Evolutionary conservation across 2,329 filamentous ascomycete genomes (phyloP).

Genomic region (Fusarium neocosmosporiellum): DNA sequence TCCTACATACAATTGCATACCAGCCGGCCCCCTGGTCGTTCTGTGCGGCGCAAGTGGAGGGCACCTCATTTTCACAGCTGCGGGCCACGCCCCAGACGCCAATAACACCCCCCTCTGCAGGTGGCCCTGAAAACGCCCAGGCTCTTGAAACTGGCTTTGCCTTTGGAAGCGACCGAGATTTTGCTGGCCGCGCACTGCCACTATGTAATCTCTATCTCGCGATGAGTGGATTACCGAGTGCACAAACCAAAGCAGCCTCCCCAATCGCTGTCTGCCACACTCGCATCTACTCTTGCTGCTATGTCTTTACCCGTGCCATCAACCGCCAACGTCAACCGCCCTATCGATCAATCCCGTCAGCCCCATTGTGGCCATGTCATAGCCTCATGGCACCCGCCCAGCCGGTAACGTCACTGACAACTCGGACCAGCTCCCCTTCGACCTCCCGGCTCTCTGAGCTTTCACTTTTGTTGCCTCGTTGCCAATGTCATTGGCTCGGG

Average conservation of each 20-base stretch:
- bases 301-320: slow-evolving; percentile 32
- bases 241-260: neutral
- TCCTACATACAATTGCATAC: neutral
- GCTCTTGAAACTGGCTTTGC: slow-evolving; percentile 24
- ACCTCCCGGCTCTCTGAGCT: neutral
- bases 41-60: slow-evolving; percentile 19
- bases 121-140: neutral
- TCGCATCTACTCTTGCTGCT: slow-evolving; percentile 34
- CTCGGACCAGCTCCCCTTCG: neutral
- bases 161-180: slow-evolving; percentile 32
- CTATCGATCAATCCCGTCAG: slow-evolving; percentile 33
- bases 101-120: neutral
- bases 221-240: neutral
- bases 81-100: neutral
- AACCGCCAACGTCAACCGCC: slow-evolving; percentile 14
- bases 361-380: slow-evolving; percentile 38
- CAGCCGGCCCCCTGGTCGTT: neutral
- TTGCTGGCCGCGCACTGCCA: slow-evolving; percentile 33
- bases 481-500: neutral
- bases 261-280: slow-evolving; percentile 22
- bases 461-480: neutral
- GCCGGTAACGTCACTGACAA: slow-evolving; percentile 13
- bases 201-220: slow-evolving; percentile 21
- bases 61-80: neutral
- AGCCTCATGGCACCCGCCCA: slow-evolving; percentile 22